These are phyloP conservation scores for Tephrocybe sp. DNA, from an alignment of 768 basidiomycete genomes.

Conservation along the genomic window DNA sequence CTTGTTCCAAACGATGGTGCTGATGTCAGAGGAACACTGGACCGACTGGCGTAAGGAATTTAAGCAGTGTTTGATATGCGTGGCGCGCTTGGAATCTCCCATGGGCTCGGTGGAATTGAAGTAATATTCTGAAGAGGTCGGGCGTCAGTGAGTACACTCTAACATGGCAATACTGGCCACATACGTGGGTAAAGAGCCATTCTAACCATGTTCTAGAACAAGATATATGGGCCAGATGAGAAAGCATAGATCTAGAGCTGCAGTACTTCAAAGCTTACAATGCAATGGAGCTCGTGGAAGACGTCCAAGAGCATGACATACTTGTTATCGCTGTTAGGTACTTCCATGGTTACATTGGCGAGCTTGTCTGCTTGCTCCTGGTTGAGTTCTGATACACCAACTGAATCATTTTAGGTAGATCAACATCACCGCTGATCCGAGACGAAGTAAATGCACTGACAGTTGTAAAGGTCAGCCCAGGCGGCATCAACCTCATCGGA, in stretches of 20 bases:
- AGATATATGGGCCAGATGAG: neutral
- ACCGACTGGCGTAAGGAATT: constrained; percentile 9
- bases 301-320: constrained; percentile 14
- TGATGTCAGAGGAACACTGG: constrained; percentile 12
- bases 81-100: neutral
- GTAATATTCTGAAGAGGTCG: neutral
- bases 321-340: constrained; percentile 8
- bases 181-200: constrained; percentile 13
- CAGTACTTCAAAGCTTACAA: constrained; percentile 6
- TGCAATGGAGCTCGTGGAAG: constrained; percentile 14
- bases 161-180: neutral
- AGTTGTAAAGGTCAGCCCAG: constrained; percentile 11
- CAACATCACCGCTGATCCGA: neutral
- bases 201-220: constrained; percentile 7
- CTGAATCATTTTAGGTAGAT: neutral
- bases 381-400: constrained; percentile 9
- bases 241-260: neutral
- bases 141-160: neutral
- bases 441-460: neutral
- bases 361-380: constrained; percentile 8
- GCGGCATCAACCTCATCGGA: constrained; percentile 13
- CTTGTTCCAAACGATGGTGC: constrained; percentile 10
- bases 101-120: constrained; percentile 7
- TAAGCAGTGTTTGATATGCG: constrained; percentile 9
- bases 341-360: constrained; percentile 8